phyloP scores from a whole-genome alignment of 345 rosid species.

The Hibiscus tridactylites region DNA sequence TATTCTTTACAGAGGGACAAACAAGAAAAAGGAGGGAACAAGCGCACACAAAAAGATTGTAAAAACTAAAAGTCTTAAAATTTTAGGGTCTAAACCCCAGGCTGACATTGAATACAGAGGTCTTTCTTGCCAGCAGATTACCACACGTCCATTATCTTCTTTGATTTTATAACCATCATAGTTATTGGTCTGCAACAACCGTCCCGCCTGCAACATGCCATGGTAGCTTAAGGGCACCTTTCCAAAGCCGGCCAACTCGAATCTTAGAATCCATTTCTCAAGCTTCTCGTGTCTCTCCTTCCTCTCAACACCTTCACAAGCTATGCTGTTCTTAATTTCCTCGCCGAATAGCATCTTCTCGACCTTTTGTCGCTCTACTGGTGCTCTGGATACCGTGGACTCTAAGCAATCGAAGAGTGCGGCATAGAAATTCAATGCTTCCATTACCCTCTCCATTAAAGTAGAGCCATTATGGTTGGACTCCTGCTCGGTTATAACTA shows the following conservation, averaged over 20 bases:
- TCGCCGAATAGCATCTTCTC: slow-evolving; percentile 69
- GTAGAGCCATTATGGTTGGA: slow-evolving; percentile 42
- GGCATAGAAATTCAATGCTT: slow-evolving; percentile 54
- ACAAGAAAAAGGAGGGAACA: neutral
- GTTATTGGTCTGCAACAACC: slow-evolving; percentile 44
- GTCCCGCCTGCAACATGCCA: slow-evolving; percentile 50
- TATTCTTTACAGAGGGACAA: slow-evolving; percentile 25
- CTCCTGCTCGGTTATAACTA: slow-evolving; percentile 67
- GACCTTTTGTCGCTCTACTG: slow-evolving; percentile 48
- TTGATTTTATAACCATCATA: slow-evolving; percentile 59
- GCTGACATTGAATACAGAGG: slow-evolving; percentile 59
- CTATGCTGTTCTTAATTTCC: slow-evolving; percentile 64
- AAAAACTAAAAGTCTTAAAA: slow-evolving; percentile 14
- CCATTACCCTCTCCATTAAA: slow-evolving; percentile 50
- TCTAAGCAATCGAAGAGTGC: slow-evolving; percentile 65
- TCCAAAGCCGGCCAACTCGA: slow-evolving; percentile 54
- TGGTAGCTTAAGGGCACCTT: slow-evolving; percentile 53
- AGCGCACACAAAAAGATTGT: neutral
- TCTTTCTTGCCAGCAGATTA: slow-evolving; percentile 55
- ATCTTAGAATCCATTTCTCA: slow-evolving; percentile 58
- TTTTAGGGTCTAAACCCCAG: slow-evolving; percentile 50
- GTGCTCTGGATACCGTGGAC: slow-evolving; percentile 41
- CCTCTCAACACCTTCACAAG: slow-evolving; percentile 57
- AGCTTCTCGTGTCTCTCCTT: slow-evolving; percentile 69
- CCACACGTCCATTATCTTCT: slow-evolving; percentile 51